Base-by-base conservation (phyloP, 306 rosid species). In the Vachellia pachyceras region DNA sequence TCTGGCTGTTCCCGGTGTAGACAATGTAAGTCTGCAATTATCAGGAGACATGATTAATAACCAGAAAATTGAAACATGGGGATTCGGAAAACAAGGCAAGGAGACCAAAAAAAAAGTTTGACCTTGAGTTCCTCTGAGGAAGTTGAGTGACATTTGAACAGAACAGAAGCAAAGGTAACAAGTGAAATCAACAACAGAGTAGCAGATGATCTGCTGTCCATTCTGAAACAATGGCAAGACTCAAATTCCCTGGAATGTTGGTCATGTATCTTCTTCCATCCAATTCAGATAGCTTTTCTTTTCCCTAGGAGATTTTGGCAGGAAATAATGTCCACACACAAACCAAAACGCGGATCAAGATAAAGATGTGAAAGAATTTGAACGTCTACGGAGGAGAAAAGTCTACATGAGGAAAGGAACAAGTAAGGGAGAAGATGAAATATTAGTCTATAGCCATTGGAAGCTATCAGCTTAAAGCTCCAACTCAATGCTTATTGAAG, bases 91-190 rank as follows among this genome's bases (percentile, higher is more conserved):
- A 17, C 46, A 57, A 41, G 69, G 8, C 54, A 55, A 55, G 45
- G 7, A 41, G 69, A 77, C 33, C 50, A 6, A 47, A 17, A 35
- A 3, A 67, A 35, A n/a, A n/a, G 23, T n/a, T n/a, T n/a, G n/a
- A n/a, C n/a, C n/a, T n/a, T n/a, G n/a, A n/a, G n/a, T n/a, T n/a
- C n/a, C n/a, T 75, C 46, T 17, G 69, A 47, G 25, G 78, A 84
- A 79, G 74, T 49, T 37, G 83, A 79, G 33, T 46, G 68, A 29
- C 61, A 63, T 37, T 10, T 60, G n/a, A 74, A 68, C 78, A 72
- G 23, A 36, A 71, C 42, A 7, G 63, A 79, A 64, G 52, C 52
- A 22, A 79, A 49, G 76, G 49, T 67, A 41, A 83, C 60, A n/a
- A 79, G 50, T 17, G 74, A 29, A 46, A 54, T n/a, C n/a, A 84